Conservation (phyloP, 1,284 basidiomycete species). For the Trametes versicolor region DNA sequence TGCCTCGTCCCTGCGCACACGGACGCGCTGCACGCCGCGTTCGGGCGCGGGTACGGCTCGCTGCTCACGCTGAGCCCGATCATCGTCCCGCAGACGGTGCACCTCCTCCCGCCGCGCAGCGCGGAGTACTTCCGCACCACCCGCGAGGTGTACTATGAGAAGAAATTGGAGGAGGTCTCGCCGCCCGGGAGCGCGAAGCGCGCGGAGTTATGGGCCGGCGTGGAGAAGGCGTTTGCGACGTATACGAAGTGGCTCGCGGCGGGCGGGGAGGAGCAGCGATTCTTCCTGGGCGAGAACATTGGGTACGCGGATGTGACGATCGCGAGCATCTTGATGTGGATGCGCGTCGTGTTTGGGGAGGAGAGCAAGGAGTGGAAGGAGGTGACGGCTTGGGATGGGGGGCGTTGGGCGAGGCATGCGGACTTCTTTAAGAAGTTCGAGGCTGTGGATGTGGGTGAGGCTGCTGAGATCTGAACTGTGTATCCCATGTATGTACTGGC, state of each 20-base stretch:
- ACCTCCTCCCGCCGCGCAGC: constrained; percentile 41
- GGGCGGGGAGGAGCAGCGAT: constrained; percentile 41
- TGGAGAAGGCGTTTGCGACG: constrained; percentile 43
- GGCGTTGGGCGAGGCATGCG: constrained; percentile 50
- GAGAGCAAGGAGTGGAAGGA: constrained; percentile 52
- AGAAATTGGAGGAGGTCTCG: constrained; percentile 47
- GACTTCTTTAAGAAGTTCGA: constrained; percentile 47
- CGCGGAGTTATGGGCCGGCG: constrained; percentile 44
- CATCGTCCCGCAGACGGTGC: constrained; percentile 40
- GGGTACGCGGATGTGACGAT: constrained; percentile 51
- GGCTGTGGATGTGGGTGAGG: constrained; percentile 21
- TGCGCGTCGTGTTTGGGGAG: constrained; percentile 45
- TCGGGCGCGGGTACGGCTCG: constrained; percentile 31
- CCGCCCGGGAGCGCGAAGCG: constrained; percentile 38
- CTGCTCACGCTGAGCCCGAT: constrained; percentile 18
- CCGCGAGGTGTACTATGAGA: constrained; percentile 46
- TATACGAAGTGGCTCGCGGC: constrained; percentile 46
- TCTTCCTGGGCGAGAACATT: constrained; percentile 42
- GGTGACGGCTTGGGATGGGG: constrained; percentile 47
- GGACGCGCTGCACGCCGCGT: constrained; percentile 41
- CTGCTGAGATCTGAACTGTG: constrained; percentile 8
- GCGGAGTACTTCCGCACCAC: constrained; percentile 50
- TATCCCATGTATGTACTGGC: too few species aligned
- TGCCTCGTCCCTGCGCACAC: constrained; percentile 32
- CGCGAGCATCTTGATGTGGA: constrained; percentile 43